Percentiles rank a stretch among this genome's conserved stretches.
Conservation (phyloP, 768 basidiomycete species). For the Leucocoprinus birnbaumii region DNA sequence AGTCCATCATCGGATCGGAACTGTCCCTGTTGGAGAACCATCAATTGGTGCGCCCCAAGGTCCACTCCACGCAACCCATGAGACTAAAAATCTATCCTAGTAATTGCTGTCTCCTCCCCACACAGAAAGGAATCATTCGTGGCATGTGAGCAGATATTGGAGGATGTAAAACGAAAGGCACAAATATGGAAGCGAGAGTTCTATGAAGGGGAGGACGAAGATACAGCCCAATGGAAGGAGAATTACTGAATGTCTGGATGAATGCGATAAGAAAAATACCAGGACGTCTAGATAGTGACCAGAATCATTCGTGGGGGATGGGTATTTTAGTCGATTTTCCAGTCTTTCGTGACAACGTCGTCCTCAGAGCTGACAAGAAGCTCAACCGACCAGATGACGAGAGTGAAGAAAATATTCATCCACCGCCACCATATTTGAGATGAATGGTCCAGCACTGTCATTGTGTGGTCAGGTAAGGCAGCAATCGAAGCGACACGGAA, state of each 20-base stretch:
- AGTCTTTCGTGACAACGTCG: constrained; percentile 59
- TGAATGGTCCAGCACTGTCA: constrained; percentile 76
- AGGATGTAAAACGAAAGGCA: constrained; percentile 76
- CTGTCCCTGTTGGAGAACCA: constrained; percentile 73
- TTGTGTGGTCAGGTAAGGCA: not conserved
- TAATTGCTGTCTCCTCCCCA: constrained; percentile 81
- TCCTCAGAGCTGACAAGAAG: constrained; percentile 77
- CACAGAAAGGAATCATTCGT: constrained; percentile 81
- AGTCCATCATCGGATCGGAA: constrained; percentile 76
- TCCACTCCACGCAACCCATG: not conserved
- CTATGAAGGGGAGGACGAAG: constrained; percentile 68
- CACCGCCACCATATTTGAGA: constrained; percentile 95
- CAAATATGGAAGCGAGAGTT: constrained; percentile 94
- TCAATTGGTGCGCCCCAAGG: constrained; percentile 51
- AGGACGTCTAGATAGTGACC: not conserved
- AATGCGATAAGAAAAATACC: not conserved
- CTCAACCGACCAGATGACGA: constrained; percentile 81
- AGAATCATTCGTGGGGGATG: not conserved
- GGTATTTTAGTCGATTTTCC: constrained; percentile 70
- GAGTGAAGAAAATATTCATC: constrained; percentile 87
- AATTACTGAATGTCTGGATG: constrained; percentile 38
- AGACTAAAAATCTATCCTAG: constrained; percentile 24
- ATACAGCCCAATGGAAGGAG: constrained; percentile 67
- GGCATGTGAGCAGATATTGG: constrained; percentile 81
- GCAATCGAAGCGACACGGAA: not conserved